Evolutionary conservation across 2,329 filamentous ascomycete genomes (phyloP), one percentile per base, ranked within the genome.

Genomic region (Colletotrichum sidae): DNA sequence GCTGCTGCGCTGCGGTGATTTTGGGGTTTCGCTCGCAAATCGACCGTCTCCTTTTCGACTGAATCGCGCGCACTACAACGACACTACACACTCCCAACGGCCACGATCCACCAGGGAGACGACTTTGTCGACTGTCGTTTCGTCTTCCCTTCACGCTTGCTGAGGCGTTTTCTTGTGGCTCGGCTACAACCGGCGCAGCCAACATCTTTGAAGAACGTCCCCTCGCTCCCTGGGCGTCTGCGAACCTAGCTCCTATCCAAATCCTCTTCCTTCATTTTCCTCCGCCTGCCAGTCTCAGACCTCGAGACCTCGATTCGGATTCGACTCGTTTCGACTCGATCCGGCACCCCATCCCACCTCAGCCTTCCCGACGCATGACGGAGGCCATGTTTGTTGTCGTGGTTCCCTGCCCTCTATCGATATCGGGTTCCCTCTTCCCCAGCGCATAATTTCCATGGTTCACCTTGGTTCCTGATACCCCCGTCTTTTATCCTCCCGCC

Each of bases 381-480:
- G 58, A 65, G 62, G 62, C 62, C 58, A 65, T 65, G 62, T 54
- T 51, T 46, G 58, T 56, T 52, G 58, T 55, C 52, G 58, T 47
- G 52, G 34, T 65, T 65, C 47, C 62, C 52, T 56, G 52, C 42
- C 46, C 58, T 56, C 41, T 52, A 62, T 65, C 62, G 58, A 65
- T 52, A 42, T 56, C 58, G 62, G 52, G 41, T 54, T 56, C 58
- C 58, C 52, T 56, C 46, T 65, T 56, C 46, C 39, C 52, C 58
- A 52, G 52, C 62, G 58, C 62, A 62, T 65, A 61, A 55, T 53
- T 55, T 65, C 52, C 58, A 65, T 65, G 52, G 46, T 65, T 52
- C 52, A 47, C 33, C 51, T 52, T 52, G 58, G 41, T 49, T 42
- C 38, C 49, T 53, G 42, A 52, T 47, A 42, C 55, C 41, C 55